Evolutionary conservation across 176 grass and related monocot genomes (phyloP), one percentile per base, ranked within the genome.

Genomic region (Ensete glaucum): DNA sequence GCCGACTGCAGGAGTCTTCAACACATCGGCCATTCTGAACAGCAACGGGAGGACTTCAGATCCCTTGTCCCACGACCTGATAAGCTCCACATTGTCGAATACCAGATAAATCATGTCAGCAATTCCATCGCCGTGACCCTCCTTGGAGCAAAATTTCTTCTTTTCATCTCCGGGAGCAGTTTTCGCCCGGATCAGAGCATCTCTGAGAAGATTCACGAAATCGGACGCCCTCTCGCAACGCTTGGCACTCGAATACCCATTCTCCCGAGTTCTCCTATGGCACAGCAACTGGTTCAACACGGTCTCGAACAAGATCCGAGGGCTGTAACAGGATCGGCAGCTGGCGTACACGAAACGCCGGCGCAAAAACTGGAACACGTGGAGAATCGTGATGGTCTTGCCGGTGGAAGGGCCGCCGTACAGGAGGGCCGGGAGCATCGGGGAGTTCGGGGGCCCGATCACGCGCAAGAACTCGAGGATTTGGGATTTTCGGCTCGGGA

Each of bases 41-140:
- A 94, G 58, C 23, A 99, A 78, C 2, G 84, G 43, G 10, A 99
- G 69, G 62, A 99, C 74, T 26, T 76, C 74, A 0, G 50, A 67
- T 17, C 86, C 80, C 81, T 91, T 99, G 71, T 91, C 82, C 95
- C 95, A 99, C 26, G 77, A 80, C 64, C 88, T 80, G 34, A 87
- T 76, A 64, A 76, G 81, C 59, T 99, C 95, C 63, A 99, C 57
- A 62, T 90, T 91, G 74, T 99, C 90, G 54, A 99, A 94, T 50
- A 99, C 75, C 73, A 94, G 66, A 73, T 86, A 99, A 14, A 98
- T 76, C n/a, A 55, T 76, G 73, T 84, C 86, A 9, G 70, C 64
- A 60, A 70, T 67, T 15, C 76, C 64, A 55, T 78, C 72, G 9
- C 58, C 14, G 27, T 78, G 65, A 23, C 48, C 34, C 20, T 52